Percentiles rank a stretch among this genome's conserved stretches.
Conservation (phyloP, 306 rosid genomes). For the Parietaria judaica region DNA sequence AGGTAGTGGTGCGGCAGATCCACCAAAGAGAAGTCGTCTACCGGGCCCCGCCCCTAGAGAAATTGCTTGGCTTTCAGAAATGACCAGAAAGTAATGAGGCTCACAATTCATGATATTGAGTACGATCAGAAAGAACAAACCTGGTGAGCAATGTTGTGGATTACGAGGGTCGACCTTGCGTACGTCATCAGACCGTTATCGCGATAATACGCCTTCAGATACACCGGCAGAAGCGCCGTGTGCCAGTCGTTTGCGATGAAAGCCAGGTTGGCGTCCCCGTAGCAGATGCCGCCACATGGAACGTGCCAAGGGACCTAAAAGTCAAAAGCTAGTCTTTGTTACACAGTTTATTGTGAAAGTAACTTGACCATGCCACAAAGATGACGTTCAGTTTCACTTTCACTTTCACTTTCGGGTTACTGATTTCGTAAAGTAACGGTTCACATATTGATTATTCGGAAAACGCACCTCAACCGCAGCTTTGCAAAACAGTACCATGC, state of each 20-base stretch:
- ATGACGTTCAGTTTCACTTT: background rate
- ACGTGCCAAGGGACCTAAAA: slow-evolving; percentile 91
- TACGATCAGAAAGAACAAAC: slow-evolving; percentile 18
- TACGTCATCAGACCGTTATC: slow-evolving; percentile 72
- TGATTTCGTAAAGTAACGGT: background rate
- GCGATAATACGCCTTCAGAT: slow-evolving; percentile 79
- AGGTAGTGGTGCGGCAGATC: slow-evolving; percentile 66
- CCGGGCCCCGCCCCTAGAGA: slow-evolving; percentile 86
- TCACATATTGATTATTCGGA: slow-evolving; percentile 5
- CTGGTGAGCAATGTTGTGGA: slow-evolving; percentile 99
- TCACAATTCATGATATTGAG: too few relatives aligned
- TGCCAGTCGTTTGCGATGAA: slow-evolving; percentile 98
- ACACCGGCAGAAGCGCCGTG: slow-evolving; percentile 87
- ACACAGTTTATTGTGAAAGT: background rate
- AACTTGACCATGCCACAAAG: slow-evolving; percentile 2
- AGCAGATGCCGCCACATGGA: slow-evolving; percentile 91
- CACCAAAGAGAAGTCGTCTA: slow-evolving; percentile 45
- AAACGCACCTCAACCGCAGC: slow-evolving; percentile 78
- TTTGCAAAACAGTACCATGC: slow-evolving; percentile 88
- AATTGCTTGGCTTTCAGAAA: too few relatives aligned
- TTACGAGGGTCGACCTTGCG: slow-evolving; percentile 82
- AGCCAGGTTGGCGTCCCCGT: slow-evolving; percentile 97
- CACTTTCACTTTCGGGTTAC: too few relatives aligned
- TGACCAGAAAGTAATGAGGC: too few relatives aligned
- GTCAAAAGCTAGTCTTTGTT: slow-evolving; percentile 8